Base-by-base conservation (phyloP, 2,329 filamentous ascomycete species). In the Torrubiella hemipterigena region DNA sequence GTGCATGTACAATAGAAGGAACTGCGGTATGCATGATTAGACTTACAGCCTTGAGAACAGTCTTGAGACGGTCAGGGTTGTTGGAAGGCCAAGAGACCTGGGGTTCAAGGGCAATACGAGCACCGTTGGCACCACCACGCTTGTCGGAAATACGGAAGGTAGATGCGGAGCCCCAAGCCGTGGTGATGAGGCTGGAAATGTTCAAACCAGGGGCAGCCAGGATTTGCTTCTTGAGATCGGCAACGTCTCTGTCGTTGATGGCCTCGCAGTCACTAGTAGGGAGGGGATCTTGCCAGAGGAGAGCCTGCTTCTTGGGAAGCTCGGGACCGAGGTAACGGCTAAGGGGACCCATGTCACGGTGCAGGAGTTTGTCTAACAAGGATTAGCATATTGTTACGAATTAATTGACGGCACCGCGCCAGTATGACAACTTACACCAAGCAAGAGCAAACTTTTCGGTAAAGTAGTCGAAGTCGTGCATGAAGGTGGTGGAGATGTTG, bases 91-190 rank as follows among this genome's bases (percentile, higher is more conserved):
- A 87, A 53, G 72, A 61, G 45, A 73, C 74, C 59, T 81, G 76
- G 16, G 81, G 81, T 38, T 67, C 62, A 9, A 87, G 77, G 20
- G 78, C 76, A 46, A 87, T 82, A 44, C 81, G 81, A 11, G 73
- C 81, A 45, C 81, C 81, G 47, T 87, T 87, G 57, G 81, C 81
- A 49, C 81, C 81, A 42, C 81, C 81, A 42, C 81, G 81, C 73
- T 86, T 86, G 64, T 87, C 81, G 42, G 73, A 70, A 43, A 74
- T 69, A 38, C 79, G 78, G 73, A 78, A 84, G 17, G 75, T 77
- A 2, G 77, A 77, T 14, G 78, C 77, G 0, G 79, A 73, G 1
- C 73, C 73, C 73, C 76, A 84, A 17, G 79, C 78, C 8, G 69
- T 67, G 7, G 67, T 65, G 31, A 86, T 67, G 36, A 86, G 61